A percentile compares a stretch with the other conserved stretches of the same genome.
Evolutionary conservation across 2,329 filamentous ascomycete species (phyloP).

Genomic region (Dactylellina sp.): DNA sequence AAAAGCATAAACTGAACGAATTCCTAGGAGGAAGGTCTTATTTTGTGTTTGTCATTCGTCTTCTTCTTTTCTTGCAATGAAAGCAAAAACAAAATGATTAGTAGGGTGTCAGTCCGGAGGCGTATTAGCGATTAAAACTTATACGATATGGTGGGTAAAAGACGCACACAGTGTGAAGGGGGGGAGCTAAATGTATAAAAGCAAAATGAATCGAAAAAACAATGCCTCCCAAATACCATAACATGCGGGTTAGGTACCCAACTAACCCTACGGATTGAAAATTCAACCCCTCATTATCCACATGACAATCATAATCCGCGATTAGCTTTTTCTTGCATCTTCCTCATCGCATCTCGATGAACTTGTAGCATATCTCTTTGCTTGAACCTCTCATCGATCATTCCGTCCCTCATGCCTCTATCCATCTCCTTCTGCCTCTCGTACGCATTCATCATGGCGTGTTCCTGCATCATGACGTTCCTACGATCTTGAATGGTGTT

Average conservation of each 20-base stretch:
- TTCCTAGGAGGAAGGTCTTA: too few relatives aligned
- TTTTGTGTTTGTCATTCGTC: too few relatives aligned
- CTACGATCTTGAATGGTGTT: constrained; percentile 70
- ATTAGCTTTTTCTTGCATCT: constrained; percentile 76
- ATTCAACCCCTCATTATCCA: not conserved
- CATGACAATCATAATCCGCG: constrained; percentile 25
- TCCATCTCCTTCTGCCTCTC: constrained; percentile 71
- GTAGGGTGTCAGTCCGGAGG: not conserved
- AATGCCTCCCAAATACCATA: constrained; percentile 16
- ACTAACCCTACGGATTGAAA: constrained; percentile 4
- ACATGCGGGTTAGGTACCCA: not conserved
- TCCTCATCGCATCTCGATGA: constrained; percentile 82
- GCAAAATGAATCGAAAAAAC: constrained; percentile 11
- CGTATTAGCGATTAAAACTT: constrained; percentile 24
- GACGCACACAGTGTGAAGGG: constrained; percentile 10
- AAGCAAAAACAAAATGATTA: constrained; percentile 13
- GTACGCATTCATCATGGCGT: constrained; percentile 70
- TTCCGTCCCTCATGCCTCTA: constrained; percentile 72
- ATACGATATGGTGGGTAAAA: not conserved
- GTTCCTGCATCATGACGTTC: constrained; percentile 72
- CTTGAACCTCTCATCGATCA: constrained; percentile 80
- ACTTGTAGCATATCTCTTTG: constrained; percentile 78
- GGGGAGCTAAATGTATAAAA: not conserved
- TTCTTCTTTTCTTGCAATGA: not conserved
- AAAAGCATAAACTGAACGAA: constrained; percentile 1